phyloP scores from a whole-genome alignment of 257 asterid genomes.

The Fraxinus excelsior region DNA sequence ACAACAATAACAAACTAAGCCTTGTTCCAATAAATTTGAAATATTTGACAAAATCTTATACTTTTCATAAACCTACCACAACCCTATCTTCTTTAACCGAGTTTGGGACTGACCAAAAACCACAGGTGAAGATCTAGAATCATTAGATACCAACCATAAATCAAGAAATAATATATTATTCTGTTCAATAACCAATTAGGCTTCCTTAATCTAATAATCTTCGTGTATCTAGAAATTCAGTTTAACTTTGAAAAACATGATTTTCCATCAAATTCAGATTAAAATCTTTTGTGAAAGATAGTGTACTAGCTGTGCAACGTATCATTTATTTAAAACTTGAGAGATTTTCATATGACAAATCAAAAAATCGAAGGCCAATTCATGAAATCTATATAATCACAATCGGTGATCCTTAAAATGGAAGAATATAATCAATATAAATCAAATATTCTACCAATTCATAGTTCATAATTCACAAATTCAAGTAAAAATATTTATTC shows the following conservation, averaged over 20 bases:
- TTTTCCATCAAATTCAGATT: background rate
- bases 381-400: background rate
- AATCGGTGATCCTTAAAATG: background rate
- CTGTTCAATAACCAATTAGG: background rate
- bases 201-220: background rate
- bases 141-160: background rate
- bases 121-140: background rate
- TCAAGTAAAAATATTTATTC: background rate
- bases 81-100: background rate
- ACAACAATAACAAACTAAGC: background rate
- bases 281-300: background rate
- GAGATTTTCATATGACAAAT: constrained; percentile 9
- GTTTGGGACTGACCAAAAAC: background rate
- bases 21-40: background rate
- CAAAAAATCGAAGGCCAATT: background rate
- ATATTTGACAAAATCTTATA: background rate
- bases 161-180: background rate
- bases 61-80: background rate
- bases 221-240: background rate
- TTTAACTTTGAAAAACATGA: background rate
- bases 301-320: constrained; percentile 1
- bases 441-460: background rate
- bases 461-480: background rate
- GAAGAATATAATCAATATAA: background rate
- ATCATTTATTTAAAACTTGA: constrained; percentile 8